phyloP scores from a whole-genome alignment of 2,329 filamentous ascomycete species.

The Colletotrichum scovillei region DNA sequence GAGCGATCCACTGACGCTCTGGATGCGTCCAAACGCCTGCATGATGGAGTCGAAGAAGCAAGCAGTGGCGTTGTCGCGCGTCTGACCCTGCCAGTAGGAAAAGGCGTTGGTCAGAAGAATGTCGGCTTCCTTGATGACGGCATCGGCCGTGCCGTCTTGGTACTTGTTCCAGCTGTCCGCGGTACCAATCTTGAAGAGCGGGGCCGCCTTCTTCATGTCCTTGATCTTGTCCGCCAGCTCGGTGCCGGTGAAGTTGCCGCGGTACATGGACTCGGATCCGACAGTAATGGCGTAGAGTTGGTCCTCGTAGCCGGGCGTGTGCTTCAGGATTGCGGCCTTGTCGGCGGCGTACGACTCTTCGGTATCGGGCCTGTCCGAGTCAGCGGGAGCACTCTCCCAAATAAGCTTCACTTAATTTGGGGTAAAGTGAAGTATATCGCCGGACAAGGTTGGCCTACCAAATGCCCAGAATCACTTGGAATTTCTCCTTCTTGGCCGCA shows the following conservation, averaged over 20 bases:
- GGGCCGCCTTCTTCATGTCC: constrained; percentile 66
- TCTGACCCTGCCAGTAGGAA: constrained; percentile 77
- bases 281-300: constrained; percentile 77
- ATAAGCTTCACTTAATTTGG: not conserved
- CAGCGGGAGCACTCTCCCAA: not conserved
- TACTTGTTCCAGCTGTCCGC: constrained; percentile 81
- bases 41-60: constrained; percentile 76
- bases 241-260: constrained; percentile 72
- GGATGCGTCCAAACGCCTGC: constrained; percentile 72
- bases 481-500: constrained; percentile 71
- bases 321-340: constrained; percentile 59
- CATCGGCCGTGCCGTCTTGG: constrained; percentile 74
- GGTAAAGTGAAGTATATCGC: not conserved
- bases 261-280: constrained; percentile 78
- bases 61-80: constrained; percentile 63
- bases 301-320: constrained; percentile 61
- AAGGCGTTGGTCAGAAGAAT: constrained; percentile 76
- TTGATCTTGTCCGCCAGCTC: constrained; percentile 71
- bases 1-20: constrained; percentile 62
- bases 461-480: constrained; percentile 77
- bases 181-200: constrained; percentile 70
- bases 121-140: constrained; percentile 69
- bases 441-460: constrained; percentile 61
- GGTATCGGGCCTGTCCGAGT: constrained; percentile 64
- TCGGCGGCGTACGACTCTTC: constrained; percentile 72